Percentiles rank a stretch among this genome's conserved stretches.
These are phyloP conservation scores for Tricholoma flavovirens DNA, from an alignment of 768 basidiomycete genomes.

Conservation along the genomic window DNA sequence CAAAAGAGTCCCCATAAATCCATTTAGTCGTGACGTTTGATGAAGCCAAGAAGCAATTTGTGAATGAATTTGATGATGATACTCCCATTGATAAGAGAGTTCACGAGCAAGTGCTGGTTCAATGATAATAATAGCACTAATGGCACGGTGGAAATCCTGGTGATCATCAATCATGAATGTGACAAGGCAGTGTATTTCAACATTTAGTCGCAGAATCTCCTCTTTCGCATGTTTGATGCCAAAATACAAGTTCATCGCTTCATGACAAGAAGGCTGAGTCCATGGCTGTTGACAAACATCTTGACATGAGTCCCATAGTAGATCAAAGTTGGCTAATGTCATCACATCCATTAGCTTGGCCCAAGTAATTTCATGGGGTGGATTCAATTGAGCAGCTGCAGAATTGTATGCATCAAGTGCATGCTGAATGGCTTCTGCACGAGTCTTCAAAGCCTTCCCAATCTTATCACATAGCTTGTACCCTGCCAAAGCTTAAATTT, in stretches of 20 bases:
- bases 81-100: not conserved
- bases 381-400: constrained; percentile 12
- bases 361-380: not conserved
- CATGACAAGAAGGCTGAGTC: constrained; percentile 1
- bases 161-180: constrained; percentile 3
- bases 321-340: constrained; percentile 1
- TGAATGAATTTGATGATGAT: not conserved
- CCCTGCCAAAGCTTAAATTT: constrained; percentile 15
- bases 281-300: not conserved
- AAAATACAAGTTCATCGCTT: constrained; percentile 1
- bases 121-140: not conserved
- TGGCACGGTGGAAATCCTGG: not conserved
- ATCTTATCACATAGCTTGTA: constrained; percentile 30
- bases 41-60: not conserved
- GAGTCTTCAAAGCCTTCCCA: constrained; percentile 24
- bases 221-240: constrained; percentile 1
- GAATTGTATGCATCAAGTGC: constrained; percentile 28
- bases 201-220: constrained; percentile 1
- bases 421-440: constrained; percentile 25
- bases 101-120: not conserved
- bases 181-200: not conserved
- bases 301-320: not conserved
- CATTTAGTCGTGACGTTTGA: not conserved
- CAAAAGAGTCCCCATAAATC: not conserved
- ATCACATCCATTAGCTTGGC: not conserved